Conservation (phyloP, 306 rosid species). For the Rosa multiflora region DNA sequence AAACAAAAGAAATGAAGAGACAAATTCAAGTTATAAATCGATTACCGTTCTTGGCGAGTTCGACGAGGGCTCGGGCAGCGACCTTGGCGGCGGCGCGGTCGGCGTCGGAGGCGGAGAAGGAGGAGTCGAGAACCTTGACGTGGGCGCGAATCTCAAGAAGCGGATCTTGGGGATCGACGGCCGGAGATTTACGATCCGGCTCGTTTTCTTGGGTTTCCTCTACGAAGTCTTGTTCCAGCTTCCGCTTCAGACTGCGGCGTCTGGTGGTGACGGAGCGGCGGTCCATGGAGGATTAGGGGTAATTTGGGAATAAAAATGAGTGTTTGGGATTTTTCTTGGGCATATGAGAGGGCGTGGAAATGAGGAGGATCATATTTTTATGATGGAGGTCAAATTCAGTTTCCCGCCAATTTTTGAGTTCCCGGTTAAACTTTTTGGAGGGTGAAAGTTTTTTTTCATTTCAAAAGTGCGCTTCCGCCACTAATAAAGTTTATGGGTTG, state of each 20-base stretch:
- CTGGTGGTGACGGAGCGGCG: slow-evolving; percentile 15
- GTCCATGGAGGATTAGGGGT: slow-evolving; percentile 30
- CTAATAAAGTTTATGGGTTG: too few species aligned
- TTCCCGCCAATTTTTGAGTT: not conserved
- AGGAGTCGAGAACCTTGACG: slow-evolving; percentile 28
- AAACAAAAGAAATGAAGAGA: not conserved
- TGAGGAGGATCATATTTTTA: not conserved
- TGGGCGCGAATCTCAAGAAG: slow-evolving; percentile 15
- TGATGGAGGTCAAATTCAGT: not conserved
- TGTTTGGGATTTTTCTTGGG: too few species aligned
- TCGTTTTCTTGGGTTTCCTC: slow-evolving; percentile 1
- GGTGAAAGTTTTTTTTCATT: not conserved
- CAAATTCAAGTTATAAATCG: not conserved
- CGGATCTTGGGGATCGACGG: slow-evolving; percentile 19
- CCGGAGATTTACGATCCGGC: slow-evolving; percentile 22
- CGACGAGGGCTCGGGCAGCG: slow-evolving; percentile 30
- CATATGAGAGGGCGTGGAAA: not conserved
- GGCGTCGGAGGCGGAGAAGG: slow-evolving; percentile 27
- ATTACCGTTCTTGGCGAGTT: slow-evolving; percentile 44
- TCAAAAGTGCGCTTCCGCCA: too few species aligned
- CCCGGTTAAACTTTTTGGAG: not conserved
- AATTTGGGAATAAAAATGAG: slow-evolving; percentile 1
- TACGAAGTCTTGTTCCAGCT: slow-evolving; percentile 40
- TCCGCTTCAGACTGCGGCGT: slow-evolving; percentile 48
- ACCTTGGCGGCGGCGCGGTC: slow-evolving; percentile 32